Conservation (phyloP, 108 stramenopile genomes). For the Parmales sp. region DNA sequence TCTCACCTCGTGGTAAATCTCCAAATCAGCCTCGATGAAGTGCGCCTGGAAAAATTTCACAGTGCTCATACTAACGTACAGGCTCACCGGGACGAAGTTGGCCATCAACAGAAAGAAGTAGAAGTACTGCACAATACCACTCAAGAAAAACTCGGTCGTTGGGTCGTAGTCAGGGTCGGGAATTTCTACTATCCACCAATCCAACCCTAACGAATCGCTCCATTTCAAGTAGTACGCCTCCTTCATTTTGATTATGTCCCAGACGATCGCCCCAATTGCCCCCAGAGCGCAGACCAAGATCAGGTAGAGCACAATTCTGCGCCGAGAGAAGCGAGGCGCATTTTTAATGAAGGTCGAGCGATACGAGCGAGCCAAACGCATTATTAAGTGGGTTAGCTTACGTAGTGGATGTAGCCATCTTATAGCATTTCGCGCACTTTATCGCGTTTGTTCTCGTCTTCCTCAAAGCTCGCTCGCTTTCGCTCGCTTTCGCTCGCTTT, state of each 20-base stretch:
- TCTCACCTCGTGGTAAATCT: conserved; percentile 58
- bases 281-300: conserved; percentile 27
- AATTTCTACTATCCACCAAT: too few species aligned
- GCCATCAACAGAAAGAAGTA: conserved; percentile 44
- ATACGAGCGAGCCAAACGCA: too few species aligned
- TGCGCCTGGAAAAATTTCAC: conserved; percentile 36
- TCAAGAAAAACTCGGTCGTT: conserved; percentile 10
- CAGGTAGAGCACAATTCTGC: conserved; percentile 20
- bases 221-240: conserved; percentile 8
- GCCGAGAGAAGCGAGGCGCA: too few species aligned
- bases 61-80: conserved; percentile 49
- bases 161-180: not conserved
- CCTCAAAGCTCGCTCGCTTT: too few species aligned
- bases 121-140: conserved; percentile 23
- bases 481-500: too few species aligned
- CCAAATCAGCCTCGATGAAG: conserved; percentile 35
- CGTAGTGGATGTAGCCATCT: conserved; percentile 23
- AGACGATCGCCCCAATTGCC: conserved; percentile 14
- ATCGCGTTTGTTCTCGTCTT: too few species aligned
- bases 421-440: conserved; percentile 15
- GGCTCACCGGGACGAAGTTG: conserved; percentile 51
- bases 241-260: not conserved
- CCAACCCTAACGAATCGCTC: too few species aligned
- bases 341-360: too few species aligned
- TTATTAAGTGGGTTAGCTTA: too few species aligned